These are phyloP conservation scores for Eleusine indica DNA, from an alignment of 176 grass and related monocot species.

Conservation along the genomic window DNA sequence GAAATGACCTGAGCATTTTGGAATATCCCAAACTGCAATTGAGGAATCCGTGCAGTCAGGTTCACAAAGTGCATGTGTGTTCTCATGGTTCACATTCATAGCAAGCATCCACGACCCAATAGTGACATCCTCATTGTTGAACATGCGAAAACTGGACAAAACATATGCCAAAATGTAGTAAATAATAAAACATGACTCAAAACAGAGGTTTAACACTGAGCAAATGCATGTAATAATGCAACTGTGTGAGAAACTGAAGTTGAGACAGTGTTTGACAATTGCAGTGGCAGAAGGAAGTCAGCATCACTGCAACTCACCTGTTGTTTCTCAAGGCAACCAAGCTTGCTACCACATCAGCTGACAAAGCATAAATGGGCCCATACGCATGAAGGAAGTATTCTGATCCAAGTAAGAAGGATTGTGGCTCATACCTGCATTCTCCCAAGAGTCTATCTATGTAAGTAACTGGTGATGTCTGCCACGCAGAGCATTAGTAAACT, in stretches of 20 bases:
- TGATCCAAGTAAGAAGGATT: constrained; percentile 77
- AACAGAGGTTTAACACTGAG: background rate
- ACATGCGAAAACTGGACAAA: constrained; percentile 92
- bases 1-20: constrained; percentile 94
- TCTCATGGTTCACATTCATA: constrained; percentile 99
- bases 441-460: constrained; percentile 1
- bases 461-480: background rate
- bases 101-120: constrained; percentile 99
- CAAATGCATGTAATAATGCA: background rate
- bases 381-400: constrained; percentile 99
- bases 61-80: constrained; percentile 75
- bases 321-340: constrained; percentile 91
- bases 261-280: constrained; percentile 1
- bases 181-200: background rate
- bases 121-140: constrained; percentile 97
- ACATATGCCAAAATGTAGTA: constrained; percentile 12
- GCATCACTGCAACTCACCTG: constrained; percentile 53
- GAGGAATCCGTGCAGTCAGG: constrained; percentile 74
- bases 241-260: background rate
- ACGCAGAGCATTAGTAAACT: background rate
- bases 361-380: constrained; percentile 98
- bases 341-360: constrained; percentile 93
- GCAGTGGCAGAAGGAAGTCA: background rate
- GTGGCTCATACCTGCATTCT: constrained; percentile 84
- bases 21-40: constrained; percentile 99